Conservation (phyloP, 441 rosid genomes). For the Hura crepitans region DNA sequence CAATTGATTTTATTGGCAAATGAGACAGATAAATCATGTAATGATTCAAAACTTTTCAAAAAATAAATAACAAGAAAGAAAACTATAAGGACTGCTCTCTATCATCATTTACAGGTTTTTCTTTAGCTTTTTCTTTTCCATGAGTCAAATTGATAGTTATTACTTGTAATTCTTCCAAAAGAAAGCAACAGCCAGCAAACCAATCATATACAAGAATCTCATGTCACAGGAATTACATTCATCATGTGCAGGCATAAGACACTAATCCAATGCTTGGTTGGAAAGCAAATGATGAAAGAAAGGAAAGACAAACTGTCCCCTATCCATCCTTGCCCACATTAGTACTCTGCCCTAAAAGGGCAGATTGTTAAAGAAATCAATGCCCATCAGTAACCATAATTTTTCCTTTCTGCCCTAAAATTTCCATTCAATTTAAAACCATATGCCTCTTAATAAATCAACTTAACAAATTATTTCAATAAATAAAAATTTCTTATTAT, state of each 20-base stretch:
- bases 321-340: no score
- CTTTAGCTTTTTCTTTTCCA: no score
- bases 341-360: background rate
- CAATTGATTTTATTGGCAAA: background rate
- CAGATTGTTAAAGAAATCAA: background rate
- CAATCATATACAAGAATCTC: background rate
- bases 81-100: background rate
- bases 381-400: background rate
- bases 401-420: background rate
- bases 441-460: background rate
- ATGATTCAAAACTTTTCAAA: background rate
- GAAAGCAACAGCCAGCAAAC: background rate
- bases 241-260: background rate
- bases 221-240: conserved; percentile 13
- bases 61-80: background rate
- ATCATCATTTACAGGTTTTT: background rate
- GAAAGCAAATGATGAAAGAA: background rate
- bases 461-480: no score
- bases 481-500: no score
- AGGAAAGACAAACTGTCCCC: no score
- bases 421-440: background rate
- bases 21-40: background rate
- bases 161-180: background rate
- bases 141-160: background rate
- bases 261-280: background rate